phyloP scores from a whole-genome alignment of 2,329 filamentous ascomycete species.

The Monosporascus sp. region DNA sequence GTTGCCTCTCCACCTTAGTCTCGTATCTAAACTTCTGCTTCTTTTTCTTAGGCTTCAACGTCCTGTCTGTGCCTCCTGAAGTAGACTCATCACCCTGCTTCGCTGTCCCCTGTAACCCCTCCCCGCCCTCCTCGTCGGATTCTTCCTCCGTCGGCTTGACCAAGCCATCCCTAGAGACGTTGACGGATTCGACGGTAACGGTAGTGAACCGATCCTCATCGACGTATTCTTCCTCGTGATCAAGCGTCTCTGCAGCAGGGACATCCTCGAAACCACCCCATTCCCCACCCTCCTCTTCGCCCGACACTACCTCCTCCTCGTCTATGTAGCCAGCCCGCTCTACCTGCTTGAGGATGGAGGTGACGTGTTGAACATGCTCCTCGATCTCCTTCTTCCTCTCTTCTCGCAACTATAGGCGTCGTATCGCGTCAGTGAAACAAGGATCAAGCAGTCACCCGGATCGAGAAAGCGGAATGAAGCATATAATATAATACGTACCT shows the following conservation, averaged over 20 bases:
- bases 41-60: conserved; percentile 64
- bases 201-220: conserved; percentile 96
- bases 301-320: conserved; percentile 26
- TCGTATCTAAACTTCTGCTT: conserved; percentile 94
- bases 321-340: conserved; percentile 41
- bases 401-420: conserved; percentile 63
- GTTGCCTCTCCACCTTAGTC: conserved; percentile 75
- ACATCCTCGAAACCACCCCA: conserved; percentile 63
- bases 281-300: conserved; percentile 35
- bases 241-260: conserved; percentile 47
- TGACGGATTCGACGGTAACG: conserved; percentile 87
- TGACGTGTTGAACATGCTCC: conserved; percentile 73
- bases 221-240: conserved; percentile 89
- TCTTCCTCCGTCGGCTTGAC: conserved; percentile 45
- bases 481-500: conserved; percentile 47
- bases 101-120: conserved; percentile 29
- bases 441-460: neutral
- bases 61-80: conserved; percentile 43
- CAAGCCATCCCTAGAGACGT: conserved; percentile 69
- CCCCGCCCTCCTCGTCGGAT: conserved; percentile 29
- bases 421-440: neutral
- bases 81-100: conserved; percentile 28
- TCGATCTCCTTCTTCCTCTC: conserved; percentile 78
- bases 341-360: conserved; percentile 61
- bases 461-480: neutral